Evolutionary conservation across 2,329 filamentous ascomycete species (phyloP).

Genomic region (Alternaria atra): DNA sequence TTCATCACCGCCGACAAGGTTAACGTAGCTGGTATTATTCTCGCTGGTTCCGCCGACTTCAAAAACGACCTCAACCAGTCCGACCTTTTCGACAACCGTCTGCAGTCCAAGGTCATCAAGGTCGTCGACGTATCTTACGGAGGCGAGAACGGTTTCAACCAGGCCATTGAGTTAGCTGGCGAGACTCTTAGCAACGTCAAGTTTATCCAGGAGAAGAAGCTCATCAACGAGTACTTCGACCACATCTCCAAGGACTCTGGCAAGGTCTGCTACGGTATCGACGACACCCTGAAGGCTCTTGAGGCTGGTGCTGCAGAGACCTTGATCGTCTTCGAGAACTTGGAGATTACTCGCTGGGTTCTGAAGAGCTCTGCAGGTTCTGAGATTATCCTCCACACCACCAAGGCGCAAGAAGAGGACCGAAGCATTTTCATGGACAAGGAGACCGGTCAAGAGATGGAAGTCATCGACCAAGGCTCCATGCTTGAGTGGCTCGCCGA

Average conservation of each 20-base stretch:
- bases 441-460: slow-evolving; percentile 96
- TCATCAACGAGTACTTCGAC: slow-evolving; percentile 98
- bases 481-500: slow-evolving; percentile 99
- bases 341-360: slow-evolving; percentile 91
- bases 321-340: slow-evolving; percentile 95
- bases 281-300: slow-evolving; percentile 95
- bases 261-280: slow-evolving; percentile 96
- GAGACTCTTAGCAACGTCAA: slow-evolving; percentile 99
- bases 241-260: slow-evolving; percentile 98
- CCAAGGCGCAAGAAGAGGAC: slow-evolving; percentile 81
- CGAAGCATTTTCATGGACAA: slow-evolving; percentile 93
- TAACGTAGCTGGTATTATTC: slow-evolving; percentile 93
- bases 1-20: slow-evolving; percentile 99
- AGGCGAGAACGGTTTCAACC: slow-evolving; percentile 99
- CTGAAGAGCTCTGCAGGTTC: slow-evolving; percentile 79
- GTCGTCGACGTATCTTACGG: slow-evolving; percentile 99
- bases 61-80: slow-evolving; percentile 99
- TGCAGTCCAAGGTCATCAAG: slow-evolving; percentile 97
- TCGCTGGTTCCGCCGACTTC: slow-evolving; percentile 98
- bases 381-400: slow-evolving; percentile 84
- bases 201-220: slow-evolving; percentile 99
- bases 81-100: slow-evolving; percentile 93
- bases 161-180: slow-evolving; percentile 93
- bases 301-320: slow-evolving; percentile 95
- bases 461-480: slow-evolving; percentile 82